These are phyloP conservation scores for Ilyonectria sp. DNA, from an alignment of 2,329 filamentous ascomycete genomes.

Conservation along the genomic window DNA sequence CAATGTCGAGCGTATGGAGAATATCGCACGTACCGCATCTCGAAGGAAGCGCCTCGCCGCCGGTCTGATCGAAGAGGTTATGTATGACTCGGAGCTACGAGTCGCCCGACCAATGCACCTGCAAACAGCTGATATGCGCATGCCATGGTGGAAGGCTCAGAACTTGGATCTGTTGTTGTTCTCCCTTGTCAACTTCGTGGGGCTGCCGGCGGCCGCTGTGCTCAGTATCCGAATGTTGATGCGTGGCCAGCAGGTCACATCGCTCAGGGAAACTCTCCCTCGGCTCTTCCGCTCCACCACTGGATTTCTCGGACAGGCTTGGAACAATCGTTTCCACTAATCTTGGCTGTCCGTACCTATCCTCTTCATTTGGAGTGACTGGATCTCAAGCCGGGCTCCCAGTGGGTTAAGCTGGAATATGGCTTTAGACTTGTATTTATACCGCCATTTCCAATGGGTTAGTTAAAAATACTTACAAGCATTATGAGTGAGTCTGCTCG, in stretches of 20 bases:
- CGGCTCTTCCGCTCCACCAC: slow-evolving; percentile 1
- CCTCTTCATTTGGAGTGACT: neutral
- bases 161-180: neutral
- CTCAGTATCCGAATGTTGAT: neutral
- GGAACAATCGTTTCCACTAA: neutral
- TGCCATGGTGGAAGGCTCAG: neutral
- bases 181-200: neutral
- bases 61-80: neutral
- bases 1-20: neutral
- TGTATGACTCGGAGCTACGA: slow-evolving; percentile 2
- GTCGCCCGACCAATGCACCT: slow-evolving; percentile 10
- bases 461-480: too few relatives aligned
- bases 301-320: neutral
- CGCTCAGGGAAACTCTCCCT: neutral
- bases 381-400: neutral
- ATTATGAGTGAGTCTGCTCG: too few relatives aligned
- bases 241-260: neutral
- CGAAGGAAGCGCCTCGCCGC: slow-evolving; percentile 4
- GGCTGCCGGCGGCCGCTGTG: neutral
- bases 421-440: neutral
- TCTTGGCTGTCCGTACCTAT: neutral
- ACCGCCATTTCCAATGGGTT: neutral
- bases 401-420: neutral
- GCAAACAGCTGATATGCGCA: neutral
- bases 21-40: slow-evolving; percentile 3